Conservation (phyloP, 768 basidiomycete species). For the Kwoniella dejecticola region DNA sequence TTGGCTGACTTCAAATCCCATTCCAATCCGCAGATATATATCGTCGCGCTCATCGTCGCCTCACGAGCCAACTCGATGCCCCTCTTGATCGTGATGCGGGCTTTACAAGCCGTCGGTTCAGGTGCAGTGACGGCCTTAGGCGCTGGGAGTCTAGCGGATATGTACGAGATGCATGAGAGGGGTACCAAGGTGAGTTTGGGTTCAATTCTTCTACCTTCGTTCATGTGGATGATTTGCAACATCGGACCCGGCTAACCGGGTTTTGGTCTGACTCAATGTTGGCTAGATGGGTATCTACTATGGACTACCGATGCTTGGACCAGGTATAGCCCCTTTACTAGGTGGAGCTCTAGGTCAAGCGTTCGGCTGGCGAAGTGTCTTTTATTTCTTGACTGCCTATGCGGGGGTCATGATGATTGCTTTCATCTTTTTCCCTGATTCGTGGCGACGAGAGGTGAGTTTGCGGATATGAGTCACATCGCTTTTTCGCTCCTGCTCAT, state of each 20-base stretch:
- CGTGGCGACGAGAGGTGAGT: slow-evolving; percentile 68
- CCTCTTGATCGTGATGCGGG: slow-evolving; percentile 49
- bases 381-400: slow-evolving; percentile 77
- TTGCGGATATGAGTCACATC: neutral
- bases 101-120: slow-evolving; percentile 52
- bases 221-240: neutral
- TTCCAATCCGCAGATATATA: slow-evolving; percentile 41
- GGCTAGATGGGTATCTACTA: slow-evolving; percentile 44
- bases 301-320: slow-evolving; percentile 68
- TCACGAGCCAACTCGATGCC: slow-evolving; percentile 50
- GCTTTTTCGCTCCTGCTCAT: neutral
- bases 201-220: neutral
- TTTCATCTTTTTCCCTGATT: slow-evolving; percentile 76
- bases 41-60: slow-evolving; percentile 48
- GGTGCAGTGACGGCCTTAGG: slow-evolving; percentile 52
- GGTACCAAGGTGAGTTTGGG: slow-evolving; percentile 45
- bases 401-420: slow-evolving; percentile 62
- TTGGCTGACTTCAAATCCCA: no score
- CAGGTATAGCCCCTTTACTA: slow-evolving; percentile 47
- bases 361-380: slow-evolving; percentile 76
- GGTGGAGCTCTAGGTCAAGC: slow-evolving; percentile 51
- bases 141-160: slow-evolving; percentile 55
- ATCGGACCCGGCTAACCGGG: neutral
- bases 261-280: slow-evolving; percentile 5
- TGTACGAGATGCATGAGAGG: slow-evolving; percentile 54